Evolutionary conservation across 257 asterid genomes (phyloP).

Genomic region (Petunia secreta): DNA sequence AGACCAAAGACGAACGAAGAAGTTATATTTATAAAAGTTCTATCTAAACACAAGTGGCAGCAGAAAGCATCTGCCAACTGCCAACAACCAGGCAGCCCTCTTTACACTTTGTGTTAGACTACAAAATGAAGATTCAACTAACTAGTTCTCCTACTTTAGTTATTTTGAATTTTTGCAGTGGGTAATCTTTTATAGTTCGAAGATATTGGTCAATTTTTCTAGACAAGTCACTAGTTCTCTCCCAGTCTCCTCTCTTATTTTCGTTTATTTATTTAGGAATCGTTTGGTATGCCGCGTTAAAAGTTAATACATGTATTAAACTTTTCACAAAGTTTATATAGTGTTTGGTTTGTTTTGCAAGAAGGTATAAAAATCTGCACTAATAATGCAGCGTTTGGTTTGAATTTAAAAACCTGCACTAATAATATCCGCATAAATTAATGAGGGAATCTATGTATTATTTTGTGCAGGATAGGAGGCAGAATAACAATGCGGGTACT

Average conservation of each 20-base stretch:
- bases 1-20: not conserved
- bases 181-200: too few species aligned
- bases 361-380: too few species aligned
- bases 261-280: not conserved
- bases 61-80: constrained; percentile 22
- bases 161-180: not conserved
- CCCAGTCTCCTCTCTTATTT: not conserved
- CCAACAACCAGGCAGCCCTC: not conserved
- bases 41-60: not conserved
- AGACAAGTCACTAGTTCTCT: not conserved
- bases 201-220: not conserved
- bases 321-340: too few species aligned
- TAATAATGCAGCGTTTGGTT: too few species aligned
- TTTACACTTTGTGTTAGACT: not conserved
- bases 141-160: not conserved
- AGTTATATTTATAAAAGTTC: not conserved
- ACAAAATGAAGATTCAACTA: constrained; percentile 4
- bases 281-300: too few species aligned
- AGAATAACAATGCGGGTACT: too few species aligned
- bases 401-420: too few species aligned
- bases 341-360: too few species aligned
- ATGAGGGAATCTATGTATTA: too few species aligned
- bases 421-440: too few species aligned
- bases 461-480: too few species aligned
- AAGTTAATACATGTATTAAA: too few species aligned